Percentiles rank a stretch among this genome's conserved stretches.
These are phyloP conservation scores for Mucor sp. DNA, from an alignment of 371 early-diverging fungal species.

Conservation along the genomic window DNA sequence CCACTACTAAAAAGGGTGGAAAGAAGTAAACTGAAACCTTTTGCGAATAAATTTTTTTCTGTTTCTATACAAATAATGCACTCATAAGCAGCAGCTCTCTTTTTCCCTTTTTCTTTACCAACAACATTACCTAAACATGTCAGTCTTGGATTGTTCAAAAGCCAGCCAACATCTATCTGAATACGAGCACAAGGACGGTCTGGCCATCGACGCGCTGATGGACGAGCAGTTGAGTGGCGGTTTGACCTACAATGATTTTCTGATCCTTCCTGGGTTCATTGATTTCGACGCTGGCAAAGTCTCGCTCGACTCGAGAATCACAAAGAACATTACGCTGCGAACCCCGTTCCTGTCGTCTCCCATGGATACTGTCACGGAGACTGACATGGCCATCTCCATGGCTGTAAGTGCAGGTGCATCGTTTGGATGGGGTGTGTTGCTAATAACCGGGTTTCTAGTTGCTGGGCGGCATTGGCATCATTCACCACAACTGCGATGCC, in stretches of 20 bases:
- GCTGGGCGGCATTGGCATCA: conserved; percentile 93
- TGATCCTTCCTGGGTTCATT: conserved; percentile 94
- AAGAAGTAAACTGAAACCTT: conserved; percentile 15
- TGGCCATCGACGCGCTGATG: conserved; percentile 75
- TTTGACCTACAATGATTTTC: conserved; percentile 96
- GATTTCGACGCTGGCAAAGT: conserved; percentile 85
- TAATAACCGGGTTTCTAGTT: conserved; percentile 38
- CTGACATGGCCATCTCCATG: conserved; percentile 97
- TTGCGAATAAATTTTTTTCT: neutral
- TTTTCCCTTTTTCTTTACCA: neutral
- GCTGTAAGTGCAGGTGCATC: conserved; percentile 61
- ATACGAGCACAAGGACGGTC: conserved; percentile 68
- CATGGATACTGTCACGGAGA: conserved; percentile 98
- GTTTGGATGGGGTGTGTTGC: neutral
- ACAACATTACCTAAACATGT: neutral
- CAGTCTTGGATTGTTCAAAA: conserved; percentile 18
- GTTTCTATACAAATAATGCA: neutral
- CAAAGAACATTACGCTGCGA: conserved; percentile 83
- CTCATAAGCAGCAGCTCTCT: conserved; percentile 1
- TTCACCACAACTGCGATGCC: conserved; percentile 95
- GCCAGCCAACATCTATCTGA: conserved; percentile 23
- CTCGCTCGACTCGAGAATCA: conserved; percentile 78
- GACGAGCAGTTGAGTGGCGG: conserved; percentile 78
- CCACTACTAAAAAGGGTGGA: conserved; percentile 11
- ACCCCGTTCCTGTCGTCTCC: conserved; percentile 94